Evolutionary conservation across 2,329 filamentous ascomycete genomes (phyloP), one percentile per base, ranked within the genome.

Genomic region (Pyricularia sp.): DNA sequence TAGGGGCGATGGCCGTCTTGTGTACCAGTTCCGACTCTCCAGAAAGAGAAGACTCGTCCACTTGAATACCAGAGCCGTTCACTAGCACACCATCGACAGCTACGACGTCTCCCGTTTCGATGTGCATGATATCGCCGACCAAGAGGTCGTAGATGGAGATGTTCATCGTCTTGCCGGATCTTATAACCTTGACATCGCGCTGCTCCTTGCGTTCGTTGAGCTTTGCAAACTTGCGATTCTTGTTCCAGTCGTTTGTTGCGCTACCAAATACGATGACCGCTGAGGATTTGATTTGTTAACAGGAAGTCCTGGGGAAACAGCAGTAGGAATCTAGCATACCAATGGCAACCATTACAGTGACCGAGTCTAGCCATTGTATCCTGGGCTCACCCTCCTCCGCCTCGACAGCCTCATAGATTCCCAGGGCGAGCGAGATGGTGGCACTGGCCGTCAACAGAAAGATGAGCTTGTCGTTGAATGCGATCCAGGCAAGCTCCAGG

Each of bases 11-110:
- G 4, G 81, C 77, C 0, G 82, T 86, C 78, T 91, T 91, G 77
- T 87, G 88, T 79, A 91, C 86, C 65, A 87, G 84, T 72, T 91
- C 88, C 2, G 88, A 90, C 78, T 92, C 89, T 69, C 89, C 89
- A 14, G 89, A 91, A 0, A 88, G 86, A 5, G 87, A 90, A 11
- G 88, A 90, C 76, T 92, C 89, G 73, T 91, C 89, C 72, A 88
- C 91, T 74, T 87, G 88, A 70, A 91, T 78, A 59, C 86, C 86
- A 71, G 90, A 85, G 1, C 88, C 88, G 14, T 81, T 79, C 71
- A 91, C 86, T 69, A 90, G 83, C 64, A 91, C 81, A 2, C 89
- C 89, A 73, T 92, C 89, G 3, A 86, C 88, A 0, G 89, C 88
- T 63, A 90, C 82, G 59, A 90, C 82, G 73, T 92, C 88, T 70